phyloP scores from a whole-genome alignment of 2,329 filamentous ascomycete genomes.

The Ceratocystis colombiana region DNA sequence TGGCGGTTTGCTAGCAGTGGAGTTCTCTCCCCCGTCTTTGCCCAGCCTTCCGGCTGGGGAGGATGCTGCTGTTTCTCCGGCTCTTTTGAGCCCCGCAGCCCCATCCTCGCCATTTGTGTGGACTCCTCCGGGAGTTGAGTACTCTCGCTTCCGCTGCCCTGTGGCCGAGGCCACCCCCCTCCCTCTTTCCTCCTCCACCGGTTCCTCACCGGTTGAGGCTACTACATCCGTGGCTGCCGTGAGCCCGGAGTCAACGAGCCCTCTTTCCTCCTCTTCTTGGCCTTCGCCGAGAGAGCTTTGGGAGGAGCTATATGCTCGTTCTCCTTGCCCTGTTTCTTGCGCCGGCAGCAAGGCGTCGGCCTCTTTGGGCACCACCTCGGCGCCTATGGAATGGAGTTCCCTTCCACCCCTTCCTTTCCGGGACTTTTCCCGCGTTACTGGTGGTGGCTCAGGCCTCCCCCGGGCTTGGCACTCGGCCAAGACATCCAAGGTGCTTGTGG shows the following conservation, averaged over 20 bases:
- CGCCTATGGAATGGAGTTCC: background rate
- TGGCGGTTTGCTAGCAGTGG: background rate
- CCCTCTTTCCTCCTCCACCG: background rate
- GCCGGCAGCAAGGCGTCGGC: no score
- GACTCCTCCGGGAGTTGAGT: background rate
- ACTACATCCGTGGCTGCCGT: background rate
- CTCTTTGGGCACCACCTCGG: background rate
- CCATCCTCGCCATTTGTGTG: constrained; percentile 2
- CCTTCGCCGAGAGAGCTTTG: background rate
- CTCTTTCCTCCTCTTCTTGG: background rate
- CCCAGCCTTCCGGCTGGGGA: background rate
- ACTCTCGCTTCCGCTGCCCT: background rate
- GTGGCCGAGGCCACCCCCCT: background rate
- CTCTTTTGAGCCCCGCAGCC: background rate
- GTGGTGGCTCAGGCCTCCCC: background rate
- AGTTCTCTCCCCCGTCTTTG: background rate
- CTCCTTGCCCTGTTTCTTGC: background rate
- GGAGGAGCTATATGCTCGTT: background rate
- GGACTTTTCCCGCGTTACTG: background rate
- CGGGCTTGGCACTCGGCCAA: background rate
- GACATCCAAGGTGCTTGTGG: background rate
- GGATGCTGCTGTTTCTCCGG: background rate
- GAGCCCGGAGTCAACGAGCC: background rate
- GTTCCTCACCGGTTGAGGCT: background rate
- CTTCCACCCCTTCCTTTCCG: background rate